phyloP scores from a whole-genome alignment of 2,329 filamentous ascomycete genomes.

The Zymoseptoria tritici region DNA sequence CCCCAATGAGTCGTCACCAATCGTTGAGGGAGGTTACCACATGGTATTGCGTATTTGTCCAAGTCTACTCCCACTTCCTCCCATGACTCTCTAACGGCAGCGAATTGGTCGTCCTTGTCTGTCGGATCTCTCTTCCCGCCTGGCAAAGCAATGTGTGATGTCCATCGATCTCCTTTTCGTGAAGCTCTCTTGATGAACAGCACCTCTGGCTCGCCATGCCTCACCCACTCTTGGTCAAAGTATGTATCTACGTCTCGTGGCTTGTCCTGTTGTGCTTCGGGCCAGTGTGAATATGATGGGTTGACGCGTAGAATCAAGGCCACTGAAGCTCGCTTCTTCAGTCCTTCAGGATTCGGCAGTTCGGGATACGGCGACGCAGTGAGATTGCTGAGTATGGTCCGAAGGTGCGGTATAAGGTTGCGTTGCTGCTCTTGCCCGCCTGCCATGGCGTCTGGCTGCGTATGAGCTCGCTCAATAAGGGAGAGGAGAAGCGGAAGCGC shows the following conservation, averaged over 20 bases:
- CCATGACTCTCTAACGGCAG: slow-evolving; percentile 55
- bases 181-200: slow-evolving; percentile 64
- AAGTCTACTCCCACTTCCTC: slow-evolving; percentile 61
- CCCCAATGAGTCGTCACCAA: slow-evolving; percentile 62
- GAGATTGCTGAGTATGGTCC: slow-evolving; percentile 37
- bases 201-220: slow-evolving; percentile 59
- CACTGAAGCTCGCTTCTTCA: slow-evolving; percentile 57
- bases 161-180: slow-evolving; percentile 60
- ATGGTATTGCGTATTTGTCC: slow-evolving; percentile 31
- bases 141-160: slow-evolving; percentile 60
- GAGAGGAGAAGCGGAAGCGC: background rate
- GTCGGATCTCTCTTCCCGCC: slow-evolving; percentile 60
- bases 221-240: slow-evolving; percentile 58
- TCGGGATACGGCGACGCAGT: slow-evolving; percentile 42
- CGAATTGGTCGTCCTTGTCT: slow-evolving; percentile 55
- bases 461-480: background rate
- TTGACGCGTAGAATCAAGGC: slow-evolving; percentile 57
- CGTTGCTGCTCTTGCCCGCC: slow-evolving; percentile 1
- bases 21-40: slow-evolving; percentile 59
- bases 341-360: slow-evolving; percentile 41
- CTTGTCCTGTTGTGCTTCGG: slow-evolving; percentile 30
- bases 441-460: slow-evolving; percentile 3
- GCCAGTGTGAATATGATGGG: slow-evolving; percentile 50
- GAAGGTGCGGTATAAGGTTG: slow-evolving; percentile 33
- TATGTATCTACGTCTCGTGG: slow-evolving; percentile 33